Percentiles rank a stretch among this genome's conserved stretches.
These are phyloP conservation scores for Trichoderma simmonsii DNA, from an alignment of 2,329 filamentous ascomycete genomes.

Conservation along the genomic window DNA sequence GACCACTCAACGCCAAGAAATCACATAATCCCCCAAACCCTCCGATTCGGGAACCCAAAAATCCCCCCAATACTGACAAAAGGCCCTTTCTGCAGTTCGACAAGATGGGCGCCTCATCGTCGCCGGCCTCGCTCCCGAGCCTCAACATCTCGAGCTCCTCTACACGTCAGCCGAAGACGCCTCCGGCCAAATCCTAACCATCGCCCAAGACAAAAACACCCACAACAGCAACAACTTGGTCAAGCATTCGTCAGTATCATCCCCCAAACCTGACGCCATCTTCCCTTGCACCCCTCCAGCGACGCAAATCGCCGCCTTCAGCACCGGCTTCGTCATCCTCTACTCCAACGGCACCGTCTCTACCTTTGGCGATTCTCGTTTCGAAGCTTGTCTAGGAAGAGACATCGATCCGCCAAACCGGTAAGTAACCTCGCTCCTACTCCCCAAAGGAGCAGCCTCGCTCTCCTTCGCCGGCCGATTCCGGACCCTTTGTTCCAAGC, in stretches of 20 bases:
- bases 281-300: conserved; percentile 30
- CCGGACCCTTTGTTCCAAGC: neutral
- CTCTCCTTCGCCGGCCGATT: neutral
- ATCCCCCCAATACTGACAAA: neutral
- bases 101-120: conserved; percentile 22
- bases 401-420: conserved; percentile 35
- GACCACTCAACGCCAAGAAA: neutral
- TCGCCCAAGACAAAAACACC: neutral
- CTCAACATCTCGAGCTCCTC: neutral
- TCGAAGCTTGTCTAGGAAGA: conserved; percentile 54
- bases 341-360: conserved; percentile 44
- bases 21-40: neutral
- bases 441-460: neutral
- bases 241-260: conserved; percentile 26
- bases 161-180: conserved; percentile 19
- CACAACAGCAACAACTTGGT: conserved; percentile 19
- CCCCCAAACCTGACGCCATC: conserved; percentile 3
- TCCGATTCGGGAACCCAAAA: neutral
- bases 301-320: conserved; percentile 45
- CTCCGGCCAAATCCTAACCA: conserved; percentile 21
- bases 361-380: conserved; percentile 58
- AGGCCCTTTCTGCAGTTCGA: conserved; percentile 22
- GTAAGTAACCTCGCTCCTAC: conserved; percentile 27
- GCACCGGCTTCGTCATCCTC: conserved; percentile 49
- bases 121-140: conserved; percentile 23